Conservation (phyloP, 495 filamentous ascomycete species). For the Penicillium silybi region DNA sequence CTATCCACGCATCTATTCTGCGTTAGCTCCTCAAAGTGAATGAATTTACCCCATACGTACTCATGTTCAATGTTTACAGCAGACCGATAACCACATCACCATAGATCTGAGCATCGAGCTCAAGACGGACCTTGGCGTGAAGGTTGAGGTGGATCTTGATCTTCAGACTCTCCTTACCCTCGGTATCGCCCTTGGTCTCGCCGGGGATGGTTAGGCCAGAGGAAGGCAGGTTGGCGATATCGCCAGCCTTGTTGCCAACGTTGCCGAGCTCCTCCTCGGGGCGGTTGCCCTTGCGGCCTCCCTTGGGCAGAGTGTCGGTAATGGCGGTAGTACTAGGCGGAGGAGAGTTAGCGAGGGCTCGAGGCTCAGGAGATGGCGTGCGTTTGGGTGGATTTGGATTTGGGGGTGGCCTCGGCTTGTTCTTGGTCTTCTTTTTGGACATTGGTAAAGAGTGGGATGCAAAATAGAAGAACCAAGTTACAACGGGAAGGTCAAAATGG, state of each 20-base stretch:
- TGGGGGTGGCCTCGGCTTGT: conserved; percentile 12
- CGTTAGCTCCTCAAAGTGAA: background rate
- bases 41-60: background rate
- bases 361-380: background rate
- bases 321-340: conserved; percentile 4
- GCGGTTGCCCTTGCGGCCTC: conserved; percentile 12
- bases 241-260: background rate
- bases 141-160: conserved; percentile 25
- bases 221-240: background rate
- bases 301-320: conserved; percentile 6
- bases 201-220: conserved; percentile 11
- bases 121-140: conserved; percentile 21
- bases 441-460: background rate
- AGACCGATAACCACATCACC: conserved; percentile 23
- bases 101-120: conserved; percentile 22
- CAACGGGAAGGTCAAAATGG: background rate
- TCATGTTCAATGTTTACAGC: conserved; percentile 9
- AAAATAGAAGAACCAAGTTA: conserved; percentile 3
- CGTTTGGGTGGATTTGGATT: background rate
- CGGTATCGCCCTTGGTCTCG: background rate
- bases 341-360: conserved; percentile 9
- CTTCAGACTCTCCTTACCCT: conserved; percentile 16
- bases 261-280: conserved; percentile 1
- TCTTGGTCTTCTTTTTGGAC: conserved; percentile 12
- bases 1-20: background rate